Evolutionary conservation across 371 early-diverging fungal genomes (phyloP).

Genomic region (Actinomortierella ambigua): DNA sequence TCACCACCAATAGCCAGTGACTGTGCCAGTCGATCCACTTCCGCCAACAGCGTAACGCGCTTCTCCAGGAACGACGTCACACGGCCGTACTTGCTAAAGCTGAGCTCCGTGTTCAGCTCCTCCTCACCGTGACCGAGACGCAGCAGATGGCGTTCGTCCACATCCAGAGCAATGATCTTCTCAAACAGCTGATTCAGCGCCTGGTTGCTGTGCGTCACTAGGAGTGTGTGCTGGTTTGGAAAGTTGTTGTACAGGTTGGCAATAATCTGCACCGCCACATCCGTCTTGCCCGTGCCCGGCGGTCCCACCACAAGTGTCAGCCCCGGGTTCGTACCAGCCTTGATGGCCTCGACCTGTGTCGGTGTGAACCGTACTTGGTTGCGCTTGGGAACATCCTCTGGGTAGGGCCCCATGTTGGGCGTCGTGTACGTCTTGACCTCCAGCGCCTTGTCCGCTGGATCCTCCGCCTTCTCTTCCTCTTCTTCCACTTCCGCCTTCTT

Average conservation of each 20-base stretch:
- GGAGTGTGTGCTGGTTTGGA: constrained; percentile 86
- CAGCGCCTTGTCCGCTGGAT: constrained; percentile 30
- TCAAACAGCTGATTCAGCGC: constrained; percentile 95
- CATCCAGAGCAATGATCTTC: constrained; percentile 86
- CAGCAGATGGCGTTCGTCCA: constrained; percentile 90
- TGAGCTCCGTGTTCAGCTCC: constrained; percentile 78
- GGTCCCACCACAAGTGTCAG: constrained; percentile 94
- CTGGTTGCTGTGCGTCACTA: constrained; percentile 95
- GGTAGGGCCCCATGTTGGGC: constrained; percentile 78
- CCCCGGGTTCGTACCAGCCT: constrained; percentile 82
- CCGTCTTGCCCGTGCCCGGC: constrained; percentile 97
- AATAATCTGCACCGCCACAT: constrained; percentile 94
- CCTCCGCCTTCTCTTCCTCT: constrained; percentile 42
- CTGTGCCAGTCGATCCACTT: constrained; percentile 78
- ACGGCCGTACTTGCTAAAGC: constrained; percentile 92
- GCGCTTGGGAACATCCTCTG: constrained; percentile 61
- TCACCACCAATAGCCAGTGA: constrained; percentile 82
- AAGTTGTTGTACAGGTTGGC: constrained; percentile 90
- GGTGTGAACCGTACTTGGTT: constrained; percentile 89
- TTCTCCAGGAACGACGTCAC: constrained; percentile 89
- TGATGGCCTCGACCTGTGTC: constrained; percentile 87
- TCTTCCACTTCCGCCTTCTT: constrained; percentile 35
- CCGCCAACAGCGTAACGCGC: constrained; percentile 71
- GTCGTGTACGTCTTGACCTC: constrained; percentile 63
- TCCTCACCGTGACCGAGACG: constrained; percentile 96